These are phyloP conservation scores for Amyloporia xantha DNA, from an alignment of 768 basidiomycete species.

Conservation along the genomic window DNA sequence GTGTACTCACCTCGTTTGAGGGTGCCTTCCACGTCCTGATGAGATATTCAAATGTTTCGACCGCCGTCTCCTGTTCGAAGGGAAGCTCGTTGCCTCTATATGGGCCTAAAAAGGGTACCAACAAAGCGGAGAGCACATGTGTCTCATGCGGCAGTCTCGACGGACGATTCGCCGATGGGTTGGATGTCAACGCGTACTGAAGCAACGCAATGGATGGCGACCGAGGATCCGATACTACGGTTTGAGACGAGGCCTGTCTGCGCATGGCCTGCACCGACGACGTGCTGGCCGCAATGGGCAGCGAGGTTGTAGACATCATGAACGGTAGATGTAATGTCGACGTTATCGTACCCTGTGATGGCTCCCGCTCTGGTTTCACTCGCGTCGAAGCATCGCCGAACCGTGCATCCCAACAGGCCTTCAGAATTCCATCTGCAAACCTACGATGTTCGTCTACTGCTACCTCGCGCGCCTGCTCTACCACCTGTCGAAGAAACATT, in stretches of 20 bases:
- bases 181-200: conserved; percentile 30
- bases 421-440: conserved; percentile 50
- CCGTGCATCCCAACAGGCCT: conserved; percentile 48
- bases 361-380: conserved; percentile 27
- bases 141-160: conserved; percentile 47
- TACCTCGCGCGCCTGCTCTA: conserved; percentile 53
- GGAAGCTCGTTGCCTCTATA: conserved; percentile 31
- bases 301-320: conserved; percentile 16
- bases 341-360: conserved; percentile 20
- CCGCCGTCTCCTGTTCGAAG: conserved; percentile 47
- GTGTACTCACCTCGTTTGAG: conserved; percentile 44
- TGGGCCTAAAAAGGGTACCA: conserved; percentile 46
- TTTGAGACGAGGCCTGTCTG: conserved; percentile 39
- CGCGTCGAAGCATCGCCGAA: conserved; percentile 34
- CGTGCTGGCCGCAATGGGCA: conserved; percentile 10
- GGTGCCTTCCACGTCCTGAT: conserved; percentile 48
- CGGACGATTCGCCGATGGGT: conserved; percentile 21
- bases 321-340: conserved; percentile 30
- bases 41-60: conserved; percentile 57
- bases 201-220: conserved; percentile 38
- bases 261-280: conserved; percentile 24
- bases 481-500: conserved; percentile 40
- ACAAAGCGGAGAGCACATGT: conserved; percentile 50
- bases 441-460: conserved; percentile 41
- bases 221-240: conserved; percentile 23